Conservation (phyloP, 345 rosid genomes). For the Murraya paniculata region DNA sequence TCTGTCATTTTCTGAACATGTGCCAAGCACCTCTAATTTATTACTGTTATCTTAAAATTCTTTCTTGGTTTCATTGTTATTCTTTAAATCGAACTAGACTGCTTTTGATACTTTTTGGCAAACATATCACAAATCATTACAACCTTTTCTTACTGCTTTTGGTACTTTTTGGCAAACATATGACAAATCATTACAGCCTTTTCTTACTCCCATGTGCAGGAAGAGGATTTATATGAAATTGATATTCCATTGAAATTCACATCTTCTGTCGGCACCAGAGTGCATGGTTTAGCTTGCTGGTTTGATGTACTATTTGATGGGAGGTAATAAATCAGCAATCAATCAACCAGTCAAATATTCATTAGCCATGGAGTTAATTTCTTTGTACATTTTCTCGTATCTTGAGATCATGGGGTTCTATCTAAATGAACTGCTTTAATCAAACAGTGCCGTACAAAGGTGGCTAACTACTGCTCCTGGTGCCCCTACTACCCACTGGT, state of each 20-base stretch:
- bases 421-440: conserved; percentile 9
- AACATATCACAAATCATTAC: background rate
- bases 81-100: background rate
- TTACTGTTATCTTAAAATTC: background rate
- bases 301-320: conserved; percentile 92
- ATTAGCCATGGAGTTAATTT: conserved; percentile 7
- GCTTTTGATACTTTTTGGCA: conserved; percentile 7
- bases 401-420: background rate
- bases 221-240: conserved; percentile 85
- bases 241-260: conserved; percentile 83
- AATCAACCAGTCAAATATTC: background rate
- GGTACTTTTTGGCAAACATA: background rate
- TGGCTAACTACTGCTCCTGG: conserved; percentile 99
- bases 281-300: conserved; percentile 99
- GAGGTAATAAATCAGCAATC: conserved; percentile 43
- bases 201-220: conserved; percentile 45
- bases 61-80: background rate
- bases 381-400: background rate
- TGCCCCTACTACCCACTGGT: conserved; percentile 80
- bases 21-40: background rate
- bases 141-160: background rate
- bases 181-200: background rate
- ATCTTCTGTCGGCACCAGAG: conserved; percentile 80
- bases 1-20: background rate
- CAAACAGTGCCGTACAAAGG: conserved; percentile 76